Evolutionary conservation across 2,329 filamentous ascomycete species (phyloP), one percentile per base, ranked within the genome.

Genomic region (Fusarium sp.): DNA sequence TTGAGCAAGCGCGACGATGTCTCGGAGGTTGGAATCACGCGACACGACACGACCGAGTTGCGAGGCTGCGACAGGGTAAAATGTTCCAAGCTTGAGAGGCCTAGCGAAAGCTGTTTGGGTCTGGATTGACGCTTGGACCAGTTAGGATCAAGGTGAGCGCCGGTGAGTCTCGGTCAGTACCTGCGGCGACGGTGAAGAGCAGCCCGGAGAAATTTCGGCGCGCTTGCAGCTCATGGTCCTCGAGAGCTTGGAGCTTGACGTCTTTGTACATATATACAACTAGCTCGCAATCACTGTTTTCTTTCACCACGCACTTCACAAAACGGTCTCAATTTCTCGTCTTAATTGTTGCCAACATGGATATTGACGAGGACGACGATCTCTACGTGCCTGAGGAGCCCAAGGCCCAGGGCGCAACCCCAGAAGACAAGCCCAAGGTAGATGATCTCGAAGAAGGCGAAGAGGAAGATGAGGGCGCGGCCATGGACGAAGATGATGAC

Each of bases 311-410:
- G 13, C 20, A 10, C 33, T 11, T 16, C 11, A 35, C n/a, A 48
- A 39, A 4, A 31, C 14, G 11, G 13, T 7, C n/a, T 29, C 52
- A 61, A 52, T 41, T 27, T 10, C 22, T 22, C 33, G 16, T 35
- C 14, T 31, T 16, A 24, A 76, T 10, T 59, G 43, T 72, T 68
- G 71, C 67, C 79, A 86, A 73, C 24, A 92, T 92, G 90, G 90
- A 92, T 79, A 88, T 92, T 68, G 91, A 92, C 81, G 90, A 92
- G 74, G 90, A 92, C 60, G 91, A 92, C 74, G 91, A 92, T 81
- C 91, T 92, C 77, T 92, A 92, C 79, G 88, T 88, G 67, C 87
- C 88, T 2, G 90, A 92, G 69, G 90, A 91, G 81, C 84, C 86
- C 43, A 84, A 84, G 59, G 78, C 80, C 22, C 80, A 86, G 65